These are phyloP conservation scores for Hirsutella thompsonii DNA, from an alignment of 2,329 filamentous ascomycete species.

Conservation along the genomic window DNA sequence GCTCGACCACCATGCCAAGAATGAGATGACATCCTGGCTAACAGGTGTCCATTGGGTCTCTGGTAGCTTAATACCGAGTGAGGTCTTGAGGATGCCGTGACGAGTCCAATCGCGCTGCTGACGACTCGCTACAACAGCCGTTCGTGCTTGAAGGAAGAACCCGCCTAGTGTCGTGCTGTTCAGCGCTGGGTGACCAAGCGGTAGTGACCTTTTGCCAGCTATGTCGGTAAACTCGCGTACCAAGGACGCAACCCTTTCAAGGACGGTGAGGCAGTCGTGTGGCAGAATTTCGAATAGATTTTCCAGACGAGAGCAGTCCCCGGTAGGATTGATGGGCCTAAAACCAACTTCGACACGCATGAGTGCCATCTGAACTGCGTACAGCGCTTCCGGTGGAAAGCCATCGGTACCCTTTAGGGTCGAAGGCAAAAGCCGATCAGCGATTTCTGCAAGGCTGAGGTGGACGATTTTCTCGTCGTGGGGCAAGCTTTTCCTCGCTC, in stretches of 20 bases:
- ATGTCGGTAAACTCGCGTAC: conserved; percentile 18
- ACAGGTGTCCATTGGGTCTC: conserved; percentile 15
- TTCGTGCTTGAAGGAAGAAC: conserved; percentile 37
- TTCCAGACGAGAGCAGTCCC: conserved; percentile 33
- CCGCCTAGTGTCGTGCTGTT: conserved; percentile 15
- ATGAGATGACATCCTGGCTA: conserved; percentile 43
- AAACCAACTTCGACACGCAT: conserved; percentile 48
- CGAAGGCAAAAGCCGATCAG: conserved; percentile 27
- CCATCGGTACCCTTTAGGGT: conserved; percentile 20
- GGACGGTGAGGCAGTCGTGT: conserved; percentile 13
- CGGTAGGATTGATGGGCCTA: conserved; percentile 33
- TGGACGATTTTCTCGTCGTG: conserved; percentile 24
- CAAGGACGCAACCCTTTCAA: conserved; percentile 17
- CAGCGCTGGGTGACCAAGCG: conserved; percentile 8
- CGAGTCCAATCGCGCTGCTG: conserved; percentile 32
- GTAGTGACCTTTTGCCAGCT: conserved; percentile 6
- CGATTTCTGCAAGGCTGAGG: conserved; percentile 37
- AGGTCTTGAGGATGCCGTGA: conserved; percentile 29
- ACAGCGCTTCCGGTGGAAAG: conserved; percentile 38
- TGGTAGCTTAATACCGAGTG: conserved; percentile 10
- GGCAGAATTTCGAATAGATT: conserved; percentile 47
- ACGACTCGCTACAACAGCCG: conserved; percentile 38
- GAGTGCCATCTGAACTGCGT: conserved; percentile 58
- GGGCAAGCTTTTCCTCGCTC: conserved; percentile 27
- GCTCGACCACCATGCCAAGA: conserved; percentile 56